Conservation (phyloP, 179 eudicot genomes). For the Beta lomatogona region DNA sequence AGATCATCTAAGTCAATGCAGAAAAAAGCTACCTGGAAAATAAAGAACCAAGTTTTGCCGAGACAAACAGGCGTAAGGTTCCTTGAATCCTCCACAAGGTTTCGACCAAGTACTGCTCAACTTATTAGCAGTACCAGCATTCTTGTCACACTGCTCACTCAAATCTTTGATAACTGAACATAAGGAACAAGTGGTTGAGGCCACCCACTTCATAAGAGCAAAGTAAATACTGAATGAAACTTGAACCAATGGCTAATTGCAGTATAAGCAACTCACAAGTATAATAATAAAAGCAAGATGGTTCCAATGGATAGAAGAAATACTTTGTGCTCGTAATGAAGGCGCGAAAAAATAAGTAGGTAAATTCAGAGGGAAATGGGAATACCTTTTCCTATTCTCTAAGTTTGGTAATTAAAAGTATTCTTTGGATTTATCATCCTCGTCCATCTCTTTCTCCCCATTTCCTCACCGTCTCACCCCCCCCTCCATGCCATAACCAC, state of each 20-base stretch:
- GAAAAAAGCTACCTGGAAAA: slow-evolving; percentile 67
- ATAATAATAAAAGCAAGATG: background rate
- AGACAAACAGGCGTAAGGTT: slow-evolving; percentile 61
- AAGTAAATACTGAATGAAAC: background rate
- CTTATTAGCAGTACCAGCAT: slow-evolving; percentile 32
- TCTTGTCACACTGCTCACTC: slow-evolving; percentile 37
- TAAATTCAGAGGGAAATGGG: too few relatives aligned
- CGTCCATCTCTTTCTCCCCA: background rate
- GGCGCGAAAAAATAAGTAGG: too few relatives aligned
- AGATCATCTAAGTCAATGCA: background rate
- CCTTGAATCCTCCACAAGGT: slow-evolving; percentile 53
- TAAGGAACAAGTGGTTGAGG: slow-evolving; percentile 14
- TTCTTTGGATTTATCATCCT: background rate
- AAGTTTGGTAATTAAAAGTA: background rate
- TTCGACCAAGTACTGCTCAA: slow-evolving; percentile 67
- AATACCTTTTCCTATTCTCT: background rate
- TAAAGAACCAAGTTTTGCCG: slow-evolving; percentile 63
- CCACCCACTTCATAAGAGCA: slow-evolving; percentile 7
- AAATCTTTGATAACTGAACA: slow-evolving; percentile 67
- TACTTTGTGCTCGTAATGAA: too few relatives aligned
- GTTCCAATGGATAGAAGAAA: too few relatives aligned
- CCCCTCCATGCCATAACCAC: too few relatives aligned
- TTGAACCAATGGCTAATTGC: background rate
- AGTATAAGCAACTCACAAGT: background rate
- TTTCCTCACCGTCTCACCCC: too few relatives aligned